phyloP scores from a whole-genome alignment of 2,329 filamentous ascomycete genomes.

The Arthrobotrys entomopaga region DNA sequence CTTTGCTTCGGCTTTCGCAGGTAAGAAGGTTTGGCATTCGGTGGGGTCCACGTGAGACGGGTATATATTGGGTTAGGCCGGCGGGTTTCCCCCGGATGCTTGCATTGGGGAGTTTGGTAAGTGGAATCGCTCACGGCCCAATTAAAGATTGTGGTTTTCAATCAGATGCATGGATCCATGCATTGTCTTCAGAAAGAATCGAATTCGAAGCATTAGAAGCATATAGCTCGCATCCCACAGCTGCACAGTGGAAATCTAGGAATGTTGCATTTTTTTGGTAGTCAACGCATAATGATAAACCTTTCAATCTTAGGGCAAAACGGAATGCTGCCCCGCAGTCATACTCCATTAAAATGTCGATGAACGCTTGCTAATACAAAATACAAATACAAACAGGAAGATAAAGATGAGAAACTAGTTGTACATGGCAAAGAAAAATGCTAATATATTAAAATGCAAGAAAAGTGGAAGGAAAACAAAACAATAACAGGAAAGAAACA shows the following conservation, averaged over 20 bases:
- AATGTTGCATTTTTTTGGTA: neutral
- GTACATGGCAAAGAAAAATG: slow-evolving; percentile 4
- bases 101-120: neutral
- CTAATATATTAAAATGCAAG: neutral
- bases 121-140: slow-evolving; percentile 12
- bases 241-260: too few relatives aligned
- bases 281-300: neutral
- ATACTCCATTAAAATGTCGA: too few relatives aligned
- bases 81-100: neutral
- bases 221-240: neutral
- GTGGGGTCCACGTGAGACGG: slow-evolving; percentile 38
- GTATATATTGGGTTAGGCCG: neutral
- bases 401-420: slow-evolving; percentile 12
- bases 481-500: neutral
- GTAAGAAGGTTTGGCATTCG: slow-evolving; percentile 17
- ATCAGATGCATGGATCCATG: neutral
- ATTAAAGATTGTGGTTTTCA: slow-evolving; percentile 27
- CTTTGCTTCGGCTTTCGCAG: slow-evolving; percentile 54
- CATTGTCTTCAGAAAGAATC: slow-evolving; percentile 5
- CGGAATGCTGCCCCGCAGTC: neutral
- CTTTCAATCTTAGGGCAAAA: neutral
- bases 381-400: neutral
- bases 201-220: neutral
- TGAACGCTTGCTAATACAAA: too few relatives aligned
- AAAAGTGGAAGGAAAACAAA: slow-evolving; percentile 2